Base-by-base conservation (phyloP, 176 grass and related monocot species). In the Alopecurus myosuroides region DNA sequence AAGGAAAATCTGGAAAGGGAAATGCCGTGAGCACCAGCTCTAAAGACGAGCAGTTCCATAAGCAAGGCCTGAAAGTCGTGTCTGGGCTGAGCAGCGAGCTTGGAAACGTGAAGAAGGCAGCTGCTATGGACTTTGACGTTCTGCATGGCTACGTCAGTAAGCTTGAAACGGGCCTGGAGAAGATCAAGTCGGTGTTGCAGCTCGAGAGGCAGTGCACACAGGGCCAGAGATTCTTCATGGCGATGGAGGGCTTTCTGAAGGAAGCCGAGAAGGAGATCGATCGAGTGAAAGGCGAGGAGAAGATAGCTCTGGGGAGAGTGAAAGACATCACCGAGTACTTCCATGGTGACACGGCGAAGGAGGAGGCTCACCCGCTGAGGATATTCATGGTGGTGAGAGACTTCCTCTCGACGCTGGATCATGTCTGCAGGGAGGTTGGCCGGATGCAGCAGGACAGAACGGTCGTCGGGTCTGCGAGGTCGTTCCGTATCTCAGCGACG, bases 331-430 rank as follows among this genome's bases (percentile, higher is more conserved):
- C 97, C 0, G 91, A 96, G 22, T 99, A 99, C 78, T 99, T 99
- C 83, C 97, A 99, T 4, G 93, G 91, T 0, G 90, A 96, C 71
- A 49, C 93, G 1, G 71, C 89, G 0, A 95, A 95, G 79, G 97
- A 94, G 84, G 97, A 94, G 84, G 91, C 93, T 0, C 97, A 96
- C 78, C 97, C 97, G 49, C 84, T 99, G 71, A 89, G 97, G 79
- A 99, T 99, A 75, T 99, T 99, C 89, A 92, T 96, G 97, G 97
- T 99, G 83, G 97, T 99, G 61, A 89, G 97, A 56, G 97, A 99
- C 76, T 96, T 99, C 85, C 82, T 99, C 22, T 87, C 88, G n/a
- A 86, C 85, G 22, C 72, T 99, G 64, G 97, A 99, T 89, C 90
- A 94, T 56, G 97, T 99, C 8, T 99, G 97, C 82, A 96, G 88